Base-by-base conservation (phyloP, 139 green algal genomes). In the Edaphochlamys debaryana region DNA sequence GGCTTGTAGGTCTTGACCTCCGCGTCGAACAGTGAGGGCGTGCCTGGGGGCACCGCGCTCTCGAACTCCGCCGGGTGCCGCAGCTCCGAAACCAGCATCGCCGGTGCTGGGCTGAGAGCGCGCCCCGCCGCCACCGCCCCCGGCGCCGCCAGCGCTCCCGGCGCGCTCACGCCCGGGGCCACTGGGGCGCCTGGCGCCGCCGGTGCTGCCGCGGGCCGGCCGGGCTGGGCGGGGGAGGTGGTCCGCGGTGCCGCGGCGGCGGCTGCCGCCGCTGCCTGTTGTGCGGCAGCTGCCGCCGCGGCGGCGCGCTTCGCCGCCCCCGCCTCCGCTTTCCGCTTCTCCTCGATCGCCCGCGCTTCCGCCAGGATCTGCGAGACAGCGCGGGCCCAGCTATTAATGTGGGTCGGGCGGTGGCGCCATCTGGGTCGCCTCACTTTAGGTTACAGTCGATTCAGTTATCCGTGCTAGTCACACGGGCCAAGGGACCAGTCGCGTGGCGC, bases 21-120 rank as follows among this genome's bases (percentile, higher is more conserved):
- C 20, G 76, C 72, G 38, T 89, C 85, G 58, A 96, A 91, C 34
- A 96, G 81, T 23, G 94, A 93, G 1, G 90, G 83, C 42, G 90
- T 74, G 37, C 93, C 92, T 8, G 82, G 73, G 30, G 71, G 71
- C 41, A 74, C 45, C 48, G 79, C 54, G 15, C 41, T n/a, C 15
- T 81, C 56, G 54, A 84, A 86, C 27, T 86, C 70, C 1, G 52
- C 38, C 25, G 85, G 79, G 56, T 82, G 85, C 42, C 79, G 64
- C 67, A 84, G 40, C 23, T 84, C 82, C 48, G 32, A n/a, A 32
- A 22, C 34, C 81, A 85, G 30, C 2, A 72, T 13, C 32, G 29
- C n/a, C 6, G 67, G 50, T 0, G 25, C 37, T 9, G 64, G 86
- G 70, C 60, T 80, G 37, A 66, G 79, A 79, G 64, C 52, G 54